Evolutionary conservation across 192 early-diverging fungal genomes (phyloP).

Genomic region (Gryganskiella cystojenkinii): DNA sequence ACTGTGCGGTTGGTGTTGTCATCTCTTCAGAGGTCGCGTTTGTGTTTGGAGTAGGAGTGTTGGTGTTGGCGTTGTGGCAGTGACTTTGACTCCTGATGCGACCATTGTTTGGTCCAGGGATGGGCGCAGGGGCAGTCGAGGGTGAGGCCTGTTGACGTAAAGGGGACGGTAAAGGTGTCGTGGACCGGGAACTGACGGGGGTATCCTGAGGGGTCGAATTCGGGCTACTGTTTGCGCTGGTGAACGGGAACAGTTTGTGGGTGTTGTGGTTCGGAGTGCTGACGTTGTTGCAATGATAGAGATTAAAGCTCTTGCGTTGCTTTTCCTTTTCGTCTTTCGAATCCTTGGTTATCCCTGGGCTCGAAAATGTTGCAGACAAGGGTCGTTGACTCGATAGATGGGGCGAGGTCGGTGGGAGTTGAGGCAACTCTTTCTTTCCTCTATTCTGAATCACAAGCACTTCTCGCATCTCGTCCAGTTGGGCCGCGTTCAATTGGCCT

Average conservation of each 20-base stretch:
- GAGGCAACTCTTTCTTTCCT: conserved; percentile 37
- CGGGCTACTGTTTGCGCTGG: no score
- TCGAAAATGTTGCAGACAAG: conserved; percentile 11
- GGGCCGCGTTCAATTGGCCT: conserved; percentile 29
- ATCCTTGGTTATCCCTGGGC: not conserved
- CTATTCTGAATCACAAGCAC: conserved; percentile 49
- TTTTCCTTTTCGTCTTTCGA: conserved; percentile 13
- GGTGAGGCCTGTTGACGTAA: conserved; percentile 16
- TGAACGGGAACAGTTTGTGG: conserved; percentile 14
- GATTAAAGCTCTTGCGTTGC: conserved; percentile 25
- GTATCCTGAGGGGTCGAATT: conserved; percentile 30
- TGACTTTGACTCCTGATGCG: not conserved
- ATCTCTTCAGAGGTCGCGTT: not conserved
- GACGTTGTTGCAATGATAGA: conserved; percentile 30
- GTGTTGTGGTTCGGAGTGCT: conserved; percentile 35
- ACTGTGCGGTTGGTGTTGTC: conserved; percentile 3
- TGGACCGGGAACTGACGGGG: conserved; percentile 35
- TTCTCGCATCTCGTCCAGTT: conserved; percentile 36
- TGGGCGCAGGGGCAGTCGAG: conserved; percentile 1
- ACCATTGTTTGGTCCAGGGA: not conserved
- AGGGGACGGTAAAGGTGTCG: conserved; percentile 33
- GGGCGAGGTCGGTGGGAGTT: conserved; percentile 21
- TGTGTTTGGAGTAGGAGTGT: not conserved
- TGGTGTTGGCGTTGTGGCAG: conserved; percentile 8
- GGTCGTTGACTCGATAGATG: conserved; percentile 12